Base-by-base conservation (phyloP, 1,284 basidiomycete genomes). In the Puccinia horiana region DNA sequence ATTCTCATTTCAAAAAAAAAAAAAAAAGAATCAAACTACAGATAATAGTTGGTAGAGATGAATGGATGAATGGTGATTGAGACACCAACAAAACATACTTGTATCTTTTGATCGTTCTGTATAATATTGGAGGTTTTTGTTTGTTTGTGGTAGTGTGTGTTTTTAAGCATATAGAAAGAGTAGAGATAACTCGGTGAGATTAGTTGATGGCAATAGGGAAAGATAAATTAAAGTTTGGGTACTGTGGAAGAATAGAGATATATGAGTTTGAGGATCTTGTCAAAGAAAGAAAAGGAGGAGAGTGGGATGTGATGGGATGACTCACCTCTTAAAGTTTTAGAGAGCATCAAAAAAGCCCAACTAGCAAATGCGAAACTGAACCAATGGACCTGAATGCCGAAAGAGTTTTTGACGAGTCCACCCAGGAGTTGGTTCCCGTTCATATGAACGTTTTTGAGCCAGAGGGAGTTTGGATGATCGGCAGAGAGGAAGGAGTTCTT, bases 291-390 rank as follows among this genome's bases (percentile, higher is more conserved):
- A 47, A 47, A n/a, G 49, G 18, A 32, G 44, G 18, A 49, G 35
- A 42, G 49, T 8, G 14, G 8, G 16, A 9, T 47, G 9, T 70
- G 29, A 70, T 32, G 61, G 37, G 18, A 37, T 32, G 26, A 47
- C 72, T 35, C 14, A 69, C 80, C 73, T 69, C 82, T 90, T 80
- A 98, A 88, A 32, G 95, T 97, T 88, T 97, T 97, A 89, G 93
- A 94, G 84, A 97, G 93, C 95, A 97, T 97, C 76, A 93, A 93
- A 29, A 94, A 92, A 11, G 93, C 95, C 94, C 94, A 97, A 26
- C 89, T 85, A 23, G 89, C 92, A 87, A 94, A 93, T 26, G 95
- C 86, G 54, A 93, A 84, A 84, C 91, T 91, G 58, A 92, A 91
- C 49, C 90, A 87, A 87, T 98, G 95, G 54, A 97, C 85, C 84